Percentiles rank a stretch among this genome's conserved stretches.
These are phyloP conservation scores for Umbilicus rupestris DNA, from an alignment of 164 flowering plant species.

Conservation along the genomic window DNA sequence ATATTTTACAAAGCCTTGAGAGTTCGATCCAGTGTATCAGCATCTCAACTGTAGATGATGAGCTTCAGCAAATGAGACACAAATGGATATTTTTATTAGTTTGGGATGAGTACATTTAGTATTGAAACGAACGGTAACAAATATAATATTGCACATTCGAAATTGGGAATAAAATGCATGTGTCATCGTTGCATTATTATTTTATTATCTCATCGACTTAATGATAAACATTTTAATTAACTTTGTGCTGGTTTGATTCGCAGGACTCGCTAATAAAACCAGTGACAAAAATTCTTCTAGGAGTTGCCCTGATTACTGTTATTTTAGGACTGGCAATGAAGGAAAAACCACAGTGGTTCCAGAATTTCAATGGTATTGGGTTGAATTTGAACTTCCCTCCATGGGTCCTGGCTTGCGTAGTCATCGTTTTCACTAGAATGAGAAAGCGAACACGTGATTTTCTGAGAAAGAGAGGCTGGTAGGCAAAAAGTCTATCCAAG, in stretches of 20 bases:
- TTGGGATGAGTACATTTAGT: background rate
- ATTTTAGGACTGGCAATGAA: conserved; percentile 44
- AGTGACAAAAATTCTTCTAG: conserved; percentile 58
- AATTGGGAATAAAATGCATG: background rate
- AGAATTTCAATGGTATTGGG: conserved; percentile 35
- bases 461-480: conserved; percentile 45
- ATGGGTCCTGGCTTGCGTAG: conserved; percentile 81
- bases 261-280: conserved; percentile 89
- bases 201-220: background rate
- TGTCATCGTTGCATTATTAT: background rate
- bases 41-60: no score
- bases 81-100: background rate
- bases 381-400: conserved; percentile 56
- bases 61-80: background rate
- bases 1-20: no score
- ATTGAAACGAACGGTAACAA: background rate
- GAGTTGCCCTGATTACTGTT: conserved; percentile 48
- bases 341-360: conserved; percentile 66
- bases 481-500: conserved; percentile 11
- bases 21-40: no score
- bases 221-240: background rate
- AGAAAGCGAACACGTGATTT: conserved; percentile 77
- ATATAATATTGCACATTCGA: background rate
- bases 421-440: conserved; percentile 80
- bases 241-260: conserved; percentile 10